Base-by-base conservation (phyloP, 768 basidiomycete species). In the Boletus subparvulus region DNA sequence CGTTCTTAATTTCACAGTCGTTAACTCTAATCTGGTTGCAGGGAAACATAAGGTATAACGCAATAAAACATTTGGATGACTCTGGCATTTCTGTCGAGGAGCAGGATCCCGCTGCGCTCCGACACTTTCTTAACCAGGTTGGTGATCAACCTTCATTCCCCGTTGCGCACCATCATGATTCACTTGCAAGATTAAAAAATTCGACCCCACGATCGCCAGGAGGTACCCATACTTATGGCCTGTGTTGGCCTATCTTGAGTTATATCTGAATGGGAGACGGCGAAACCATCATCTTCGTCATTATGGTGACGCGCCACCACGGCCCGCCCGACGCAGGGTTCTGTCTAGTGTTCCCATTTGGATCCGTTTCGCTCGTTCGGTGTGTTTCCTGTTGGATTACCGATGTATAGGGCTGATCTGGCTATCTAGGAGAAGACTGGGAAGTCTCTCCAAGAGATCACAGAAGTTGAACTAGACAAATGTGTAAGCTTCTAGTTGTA, bases 171-270 rank as follows among this genome's bases (percentile, higher is more conserved):
- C 40, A 39, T 54, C 5, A 11, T 51, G n/a, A 53, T 28, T 28
- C 24, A 13, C 4, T 24, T 19, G 17, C 17, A 54, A 64, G 64
- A 28, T 63, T 2, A 66, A 59, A 47, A 53, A 36, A 21, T 14
- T 13, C 9, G 26, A 68, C 6, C 58, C 55, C 11, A 54, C 26
- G 8, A 26, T 67, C 30, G 28, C 54, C 12, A 50, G 39, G 51
- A 59, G 40, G 49, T 67, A 65, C 17, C 54, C 61, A 0, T 51
- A 60, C 28, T 43, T 47, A 0, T 67, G 65, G 63, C 54, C 56
- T 2, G 55, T 62, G 6, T 11, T 63, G 28, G 59, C 54, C 37
- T 66, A 66, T 57, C 37, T 56, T 6, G 58, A 58, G 12, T 24
- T 55, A 16, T 57, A 68, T 37, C 28, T 66, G 1, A 1, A 1